Evolutionary conservation across 306 rosid genomes (phyloP), one percentile per base, ranked within the genome.

Genomic region (Malus sylvestris): DNA sequence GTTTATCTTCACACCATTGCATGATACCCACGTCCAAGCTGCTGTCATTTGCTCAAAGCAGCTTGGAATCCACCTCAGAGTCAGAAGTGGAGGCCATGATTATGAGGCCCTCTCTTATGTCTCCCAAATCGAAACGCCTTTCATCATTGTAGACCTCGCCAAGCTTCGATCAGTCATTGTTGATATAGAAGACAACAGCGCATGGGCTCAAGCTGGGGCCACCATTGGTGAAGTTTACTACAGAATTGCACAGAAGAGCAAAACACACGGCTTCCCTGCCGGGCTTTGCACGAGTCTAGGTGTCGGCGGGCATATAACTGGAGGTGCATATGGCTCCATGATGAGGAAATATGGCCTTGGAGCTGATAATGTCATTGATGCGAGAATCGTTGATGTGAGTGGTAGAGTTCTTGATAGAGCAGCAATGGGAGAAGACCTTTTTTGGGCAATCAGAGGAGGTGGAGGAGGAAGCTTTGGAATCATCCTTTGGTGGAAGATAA

Each of bases 361-460:
- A 1, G 96, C 82, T 2, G 98, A 94, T 64, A 86, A 94, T 61
- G 96, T 89, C 4, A 33, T 90, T 0, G 96, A 94, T 65, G 97
- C 98, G 0, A 70, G 16, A 20, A 85, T 94, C 8, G 80, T 91
- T 1, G 89, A 94, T 71, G 89, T 67, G 4, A 81, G 75, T 1
- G 94, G 98, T 4, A 46, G 33, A 45, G 71, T 90, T 60, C 91
- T 91, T 0, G 87, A 94, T 27, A 79, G 94, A 30, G 59, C 58
- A 79, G 68, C 87, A 65, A 91, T 94, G 98, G 97, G 98, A 59
- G 96, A 94, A 51, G 97, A 91, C 25, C 35, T 90, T 4, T 94
- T 94, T 78, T 94, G 96, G 96, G 98, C 94, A 1, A 90, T 94
- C 38, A 78, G 94, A 85, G 98, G 98, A n/a, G 94, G 94, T 4